Conservation (phyloP, 2,329 filamentous ascomycete genomes). For the Aspergillus hortae region DNA sequence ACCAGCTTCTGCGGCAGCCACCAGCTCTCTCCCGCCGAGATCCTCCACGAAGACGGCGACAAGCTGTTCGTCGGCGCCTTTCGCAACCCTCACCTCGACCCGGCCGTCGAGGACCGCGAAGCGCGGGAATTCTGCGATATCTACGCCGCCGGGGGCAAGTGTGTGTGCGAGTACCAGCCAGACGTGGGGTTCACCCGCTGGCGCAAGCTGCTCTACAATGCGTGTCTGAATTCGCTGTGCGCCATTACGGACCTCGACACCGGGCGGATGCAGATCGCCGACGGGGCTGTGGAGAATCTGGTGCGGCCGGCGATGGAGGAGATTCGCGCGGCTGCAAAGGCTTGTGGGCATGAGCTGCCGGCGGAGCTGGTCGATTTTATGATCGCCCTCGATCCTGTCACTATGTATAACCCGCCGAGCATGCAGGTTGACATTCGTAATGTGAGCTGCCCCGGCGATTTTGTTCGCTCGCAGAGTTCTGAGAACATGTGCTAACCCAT, state of each 20-base stretch:
- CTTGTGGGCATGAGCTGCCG: slow-evolving; percentile 9
- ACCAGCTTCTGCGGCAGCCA: slow-evolving; percentile 52
- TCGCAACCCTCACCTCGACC: slow-evolving; percentile 12
- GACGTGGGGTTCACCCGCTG: slow-evolving; percentile 24
- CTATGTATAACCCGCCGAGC: slow-evolving; percentile 48
- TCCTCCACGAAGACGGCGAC: slow-evolving; percentile 54
- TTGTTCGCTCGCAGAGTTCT: neutral
- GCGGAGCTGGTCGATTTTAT: slow-evolving; percentile 10
- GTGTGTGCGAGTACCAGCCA: slow-evolving; percentile 37
- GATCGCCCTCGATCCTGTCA: slow-evolving; percentile 42
- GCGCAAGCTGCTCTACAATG: slow-evolving; percentile 46
- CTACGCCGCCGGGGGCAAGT: slow-evolving; percentile 48
- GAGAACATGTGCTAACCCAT: no score
- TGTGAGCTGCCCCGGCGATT: neutral
- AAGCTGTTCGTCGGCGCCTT: slow-evolving; percentile 51
- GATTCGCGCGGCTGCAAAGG: slow-evolving; percentile 37
- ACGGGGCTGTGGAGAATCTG: slow-evolving; percentile 45
- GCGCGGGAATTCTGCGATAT: slow-evolving; percentile 46
- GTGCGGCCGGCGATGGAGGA: slow-evolving; percentile 53
- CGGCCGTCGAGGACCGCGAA: slow-evolving; percentile 16
- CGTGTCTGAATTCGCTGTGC: slow-evolving; percentile 51
- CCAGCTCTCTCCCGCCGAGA: slow-evolving; percentile 45
- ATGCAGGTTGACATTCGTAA: slow-evolving; percentile 50
- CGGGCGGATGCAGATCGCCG: slow-evolving; percentile 45
- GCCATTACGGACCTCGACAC: slow-evolving; percentile 51